A percentile compares a stretch with the other conserved stretches of the same genome.
phyloP scores from a whole-genome alignment of 2,329 filamentous ascomycete species.

The Pseudopyricularia cyperi region DNA sequence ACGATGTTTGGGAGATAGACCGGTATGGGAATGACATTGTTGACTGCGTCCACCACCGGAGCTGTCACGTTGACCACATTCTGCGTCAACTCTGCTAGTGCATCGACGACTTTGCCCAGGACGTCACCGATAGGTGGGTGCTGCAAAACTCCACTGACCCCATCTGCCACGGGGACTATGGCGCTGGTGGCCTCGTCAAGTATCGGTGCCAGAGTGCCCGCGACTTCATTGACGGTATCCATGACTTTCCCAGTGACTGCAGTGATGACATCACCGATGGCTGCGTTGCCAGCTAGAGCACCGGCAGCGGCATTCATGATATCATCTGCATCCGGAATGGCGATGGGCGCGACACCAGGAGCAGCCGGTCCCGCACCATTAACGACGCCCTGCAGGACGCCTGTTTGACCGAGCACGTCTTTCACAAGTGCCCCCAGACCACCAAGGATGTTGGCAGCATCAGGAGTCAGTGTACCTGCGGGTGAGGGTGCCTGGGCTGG shows the following conservation, averaged over 20 bases:
- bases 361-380: neutral
- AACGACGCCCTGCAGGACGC: neutral
- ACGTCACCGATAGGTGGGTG: neutral
- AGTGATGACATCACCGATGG: neutral
- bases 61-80: neutral
- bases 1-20: neutral
- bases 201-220: neutral
- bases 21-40: neutral
- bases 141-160: neutral
- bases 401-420: neutral
- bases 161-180: neutral
- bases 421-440: conserved; percentile 2
- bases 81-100: neutral
- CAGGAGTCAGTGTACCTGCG: neutral
- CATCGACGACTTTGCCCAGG: neutral
- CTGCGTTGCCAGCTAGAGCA: neutral
- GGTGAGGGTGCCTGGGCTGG: neutral
- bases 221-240: neutral
- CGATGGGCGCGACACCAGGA: neutral
- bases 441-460: neutral
- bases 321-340: neutral
- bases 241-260: neutral
- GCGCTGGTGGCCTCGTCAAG: neutral
- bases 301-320: conserved; percentile 1
- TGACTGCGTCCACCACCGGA: neutral